Evolutionary conservation across 768 basidiomycete species (phyloP).

Genomic region (Tylopilus sp.): DNA sequence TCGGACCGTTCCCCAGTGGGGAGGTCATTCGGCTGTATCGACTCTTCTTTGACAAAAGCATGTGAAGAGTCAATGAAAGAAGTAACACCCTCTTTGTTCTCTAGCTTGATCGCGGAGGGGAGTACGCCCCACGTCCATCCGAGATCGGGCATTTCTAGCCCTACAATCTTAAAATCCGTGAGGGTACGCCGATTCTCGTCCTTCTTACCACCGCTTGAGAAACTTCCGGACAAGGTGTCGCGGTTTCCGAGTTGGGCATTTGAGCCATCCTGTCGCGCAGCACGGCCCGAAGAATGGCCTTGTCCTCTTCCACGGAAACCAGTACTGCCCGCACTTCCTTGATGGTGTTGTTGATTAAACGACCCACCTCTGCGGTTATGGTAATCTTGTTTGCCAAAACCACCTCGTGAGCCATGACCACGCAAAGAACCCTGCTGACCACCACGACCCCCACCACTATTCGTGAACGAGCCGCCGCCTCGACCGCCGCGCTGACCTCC

Average conservation of each 20-base stretch:
- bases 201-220: slow-evolving; percentile 63
- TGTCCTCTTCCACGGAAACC: slow-evolving; percentile 63
- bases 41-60: slow-evolving; percentile 32
- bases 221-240: slow-evolving; percentile 47
- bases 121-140: slow-evolving; percentile 84
- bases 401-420: slow-evolving; percentile 62
- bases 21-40: slow-evolving; percentile 21
- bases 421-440: slow-evolving; percentile 50
- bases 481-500: slow-evolving; percentile 41
- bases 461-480: slow-evolving; percentile 33
- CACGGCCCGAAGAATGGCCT: slow-evolving; percentile 41
- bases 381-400: slow-evolving; percentile 62
- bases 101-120: slow-evolving; percentile 37
- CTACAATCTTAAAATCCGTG: slow-evolving; percentile 97
- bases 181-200: slow-evolving; percentile 89
- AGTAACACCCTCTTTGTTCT: slow-evolving; percentile 35
- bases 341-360: slow-evolving; percentile 43
- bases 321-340: slow-evolving; percentile 37
- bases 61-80: slow-evolving; percentile 32
- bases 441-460: slow-evolving; percentile 40
- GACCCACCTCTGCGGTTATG: slow-evolving; percentile 65
- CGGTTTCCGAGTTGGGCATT: slow-evolving; percentile 39
- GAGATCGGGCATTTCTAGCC: slow-evolving; percentile 78
- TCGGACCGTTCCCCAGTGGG: slow-evolving; percentile 20
- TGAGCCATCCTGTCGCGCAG: slow-evolving; percentile 37